Percentiles rank a stretch among this genome's conserved stretches.
Conservation (phyloP, 2,329 filamentous ascomycete species). For the Pseudophaeomoniella oleicola region DNA sequence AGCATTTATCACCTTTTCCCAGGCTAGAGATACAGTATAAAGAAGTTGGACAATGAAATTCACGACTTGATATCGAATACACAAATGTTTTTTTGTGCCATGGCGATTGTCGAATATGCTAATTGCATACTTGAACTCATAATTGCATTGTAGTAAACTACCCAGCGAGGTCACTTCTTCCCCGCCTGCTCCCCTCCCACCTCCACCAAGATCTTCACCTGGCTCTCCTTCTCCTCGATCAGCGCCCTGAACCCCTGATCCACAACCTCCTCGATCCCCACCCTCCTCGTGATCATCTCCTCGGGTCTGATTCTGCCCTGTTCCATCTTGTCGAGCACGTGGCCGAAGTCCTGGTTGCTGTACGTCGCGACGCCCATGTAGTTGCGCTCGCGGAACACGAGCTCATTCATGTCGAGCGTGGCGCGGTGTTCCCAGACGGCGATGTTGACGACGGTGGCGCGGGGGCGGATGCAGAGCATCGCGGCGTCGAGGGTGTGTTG, state of each 20-base stretch:
- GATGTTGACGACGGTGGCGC: constrained; percentile 39
- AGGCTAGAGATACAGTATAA: too few relatives aligned
- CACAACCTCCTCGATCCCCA: constrained; percentile 12
- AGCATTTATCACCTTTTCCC: too few relatives aligned
- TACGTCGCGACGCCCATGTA: constrained; percentile 40
- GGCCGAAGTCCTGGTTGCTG: constrained; percentile 35
- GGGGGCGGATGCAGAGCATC: constrained; percentile 31
- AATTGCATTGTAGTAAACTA: not conserved
- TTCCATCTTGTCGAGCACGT: constrained; percentile 27
- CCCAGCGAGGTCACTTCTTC: not conserved
- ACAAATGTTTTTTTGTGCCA: not conserved
- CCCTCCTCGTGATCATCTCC: constrained; percentile 16
- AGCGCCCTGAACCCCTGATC: constrained; percentile 18
- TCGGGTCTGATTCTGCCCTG: constrained; percentile 12
- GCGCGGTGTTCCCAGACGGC: constrained; percentile 41
- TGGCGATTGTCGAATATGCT: too few relatives aligned
- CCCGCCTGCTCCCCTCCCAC: not conserved
- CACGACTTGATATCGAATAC: not conserved
- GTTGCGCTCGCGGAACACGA: constrained; percentile 37
- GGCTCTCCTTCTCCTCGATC: constrained; percentile 17
- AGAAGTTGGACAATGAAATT: not conserved
- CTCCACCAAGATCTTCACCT: constrained; percentile 20
- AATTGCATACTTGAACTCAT: not conserved
- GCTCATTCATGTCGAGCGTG: constrained; percentile 32
- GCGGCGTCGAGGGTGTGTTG: constrained; percentile 35